Conservation (phyloP, 208 protist species). For the Tritrichomonas foetus region DNA sequence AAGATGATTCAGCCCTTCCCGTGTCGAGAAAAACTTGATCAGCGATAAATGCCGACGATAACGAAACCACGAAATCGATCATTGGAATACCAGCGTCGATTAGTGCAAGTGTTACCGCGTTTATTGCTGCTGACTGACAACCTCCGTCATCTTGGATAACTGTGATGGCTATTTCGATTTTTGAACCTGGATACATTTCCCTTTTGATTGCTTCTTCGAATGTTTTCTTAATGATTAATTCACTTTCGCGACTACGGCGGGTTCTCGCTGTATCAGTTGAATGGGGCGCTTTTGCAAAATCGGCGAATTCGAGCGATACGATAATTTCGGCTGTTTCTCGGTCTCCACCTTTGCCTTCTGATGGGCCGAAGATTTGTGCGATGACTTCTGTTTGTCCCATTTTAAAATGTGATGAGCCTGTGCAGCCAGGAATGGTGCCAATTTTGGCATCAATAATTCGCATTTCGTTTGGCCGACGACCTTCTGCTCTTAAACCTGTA, state of each 20-base stretch:
- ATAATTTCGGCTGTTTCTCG: neutral
- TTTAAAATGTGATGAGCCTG: constrained; percentile 65
- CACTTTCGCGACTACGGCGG: constrained; percentile 54
- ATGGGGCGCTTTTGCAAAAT: constrained; percentile 36
- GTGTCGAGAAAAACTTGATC: constrained; percentile 27
- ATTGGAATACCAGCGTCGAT: constrained; percentile 77
- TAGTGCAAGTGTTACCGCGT: constrained; percentile 72
- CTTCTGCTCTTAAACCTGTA: constrained; percentile 70
- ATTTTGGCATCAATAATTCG: constrained; percentile 62
- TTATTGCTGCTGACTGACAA: constrained; percentile 62
- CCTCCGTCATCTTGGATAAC: constrained; percentile 75
- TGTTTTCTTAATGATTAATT: constrained; percentile 59
- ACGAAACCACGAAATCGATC: constrained; percentile 68
- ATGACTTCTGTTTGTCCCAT: constrained; percentile 62
- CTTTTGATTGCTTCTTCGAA: constrained; percentile 59
- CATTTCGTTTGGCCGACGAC: constrained; percentile 68
- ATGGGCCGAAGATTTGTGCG: constrained; percentile 71
- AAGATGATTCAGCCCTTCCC: neutral
- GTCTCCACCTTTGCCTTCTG: constrained; percentile 9
- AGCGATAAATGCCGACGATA: constrained; percentile 62
- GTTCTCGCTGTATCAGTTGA: neutral
- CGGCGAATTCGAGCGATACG: neutral
- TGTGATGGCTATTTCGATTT: constrained; percentile 71
- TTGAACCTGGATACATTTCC: constrained; percentile 61
- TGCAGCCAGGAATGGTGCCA: constrained; percentile 60